Percentiles rank a stretch among this genome's conserved stretches.
Evolutionary conservation across 2,329 filamentous ascomycete species (phyloP).

Genomic region (Fusarium guadeloupense): DNA sequence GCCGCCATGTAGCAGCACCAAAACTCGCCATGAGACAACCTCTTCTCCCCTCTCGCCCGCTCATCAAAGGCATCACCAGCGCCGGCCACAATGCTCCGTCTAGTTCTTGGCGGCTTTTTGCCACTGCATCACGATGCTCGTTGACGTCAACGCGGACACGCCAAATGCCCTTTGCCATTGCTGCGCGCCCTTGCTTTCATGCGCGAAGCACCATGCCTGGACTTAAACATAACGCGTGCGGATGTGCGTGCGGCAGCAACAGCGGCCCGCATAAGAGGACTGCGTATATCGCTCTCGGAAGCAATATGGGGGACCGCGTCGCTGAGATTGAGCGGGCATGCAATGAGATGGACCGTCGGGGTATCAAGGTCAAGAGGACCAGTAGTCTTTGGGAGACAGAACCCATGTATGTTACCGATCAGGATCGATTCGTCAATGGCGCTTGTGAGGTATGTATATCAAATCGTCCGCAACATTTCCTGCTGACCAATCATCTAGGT

Average conservation of each 20-base stretch:
- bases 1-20: slow-evolving; percentile 27
- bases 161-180: slow-evolving; percentile 11
- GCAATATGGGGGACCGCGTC: slow-evolving; percentile 89
- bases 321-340: slow-evolving; percentile 87
- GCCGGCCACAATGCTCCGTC: slow-evolving; percentile 11
- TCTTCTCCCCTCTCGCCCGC: slow-evolving; percentile 13
- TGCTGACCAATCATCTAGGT: slow-evolving; percentile 64
- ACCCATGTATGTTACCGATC: slow-evolving; percentile 95
- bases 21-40: slow-evolving; percentile 33
- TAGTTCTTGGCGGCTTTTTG: slow-evolving; percentile 18
- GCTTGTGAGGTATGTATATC: slow-evolving; percentile 79
- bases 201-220: slow-evolving; percentile 15
- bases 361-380: slow-evolving; percentile 79
- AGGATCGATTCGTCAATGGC: slow-evolving; percentile 89
- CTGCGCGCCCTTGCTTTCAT: slow-evolving; percentile 26
- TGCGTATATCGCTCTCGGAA: slow-evolving; percentile 89
- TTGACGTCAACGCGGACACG: slow-evolving; percentile 18
- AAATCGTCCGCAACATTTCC: neutral
- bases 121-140: slow-evolving; percentile 16
- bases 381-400: slow-evolving; percentile 94
- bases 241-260: slow-evolving; percentile 47
- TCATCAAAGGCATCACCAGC: slow-evolving; percentile 17
- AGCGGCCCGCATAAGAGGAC: slow-evolving; percentile 50
- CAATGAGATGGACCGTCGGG: slow-evolving; percentile 75
- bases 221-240: slow-evolving; percentile 46